These are phyloP conservation scores for Chamaecrista fasciculata DNA, from an alignment of 306 rosid species.

Conservation along the genomic window DNA sequence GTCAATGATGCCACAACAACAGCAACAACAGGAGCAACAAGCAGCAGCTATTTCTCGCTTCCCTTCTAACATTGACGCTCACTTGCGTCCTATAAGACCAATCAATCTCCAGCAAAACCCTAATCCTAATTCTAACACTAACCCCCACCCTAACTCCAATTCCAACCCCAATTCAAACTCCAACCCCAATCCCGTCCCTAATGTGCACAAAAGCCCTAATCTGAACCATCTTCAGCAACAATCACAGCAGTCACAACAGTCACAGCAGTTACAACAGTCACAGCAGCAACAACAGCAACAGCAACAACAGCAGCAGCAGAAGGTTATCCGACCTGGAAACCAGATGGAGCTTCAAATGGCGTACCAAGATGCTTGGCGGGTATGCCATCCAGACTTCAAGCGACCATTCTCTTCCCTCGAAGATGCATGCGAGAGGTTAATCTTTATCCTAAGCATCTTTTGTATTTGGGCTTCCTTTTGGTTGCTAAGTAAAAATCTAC, in stretches of 20 bases:
- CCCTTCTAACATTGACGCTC: conserved; percentile 74
- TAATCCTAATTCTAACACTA: conserved; percentile 32
- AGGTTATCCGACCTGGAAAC: conserved; percentile 50
- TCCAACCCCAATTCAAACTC: conserved; percentile 20
- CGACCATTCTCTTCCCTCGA: conserved; percentile 69
- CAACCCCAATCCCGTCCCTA: background rate
- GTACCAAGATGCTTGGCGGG: conserved; percentile 76
- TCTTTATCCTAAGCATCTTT: background rate
- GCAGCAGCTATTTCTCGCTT: conserved; percentile 69
- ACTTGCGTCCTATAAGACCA: conserved; percentile 58
- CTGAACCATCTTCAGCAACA: conserved; percentile 3
- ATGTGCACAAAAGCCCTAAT: conserved; percentile 2
- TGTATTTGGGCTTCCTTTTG: background rate
- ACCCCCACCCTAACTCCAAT: conserved; percentile 29
- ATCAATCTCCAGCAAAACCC: conserved; percentile 40
- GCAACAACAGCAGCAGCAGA: conserved; percentile 38
- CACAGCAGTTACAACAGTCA: conserved; percentile 32
- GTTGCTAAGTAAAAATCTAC: background rate
- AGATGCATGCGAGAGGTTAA: conserved; percentile 74
- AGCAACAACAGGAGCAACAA: conserved; percentile 36
- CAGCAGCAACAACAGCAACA: conserved; percentile 35
- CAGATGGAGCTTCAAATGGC: conserved; percentile 76
- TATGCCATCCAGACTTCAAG: conserved; percentile 71
- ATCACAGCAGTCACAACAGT: background rate
- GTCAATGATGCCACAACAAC: background rate